Evolutionary conservation across 129 eudicot genomes (phyloP), one percentile per base, ranked within the genome.

Genomic region (Helianthus tuberosus): DNA sequence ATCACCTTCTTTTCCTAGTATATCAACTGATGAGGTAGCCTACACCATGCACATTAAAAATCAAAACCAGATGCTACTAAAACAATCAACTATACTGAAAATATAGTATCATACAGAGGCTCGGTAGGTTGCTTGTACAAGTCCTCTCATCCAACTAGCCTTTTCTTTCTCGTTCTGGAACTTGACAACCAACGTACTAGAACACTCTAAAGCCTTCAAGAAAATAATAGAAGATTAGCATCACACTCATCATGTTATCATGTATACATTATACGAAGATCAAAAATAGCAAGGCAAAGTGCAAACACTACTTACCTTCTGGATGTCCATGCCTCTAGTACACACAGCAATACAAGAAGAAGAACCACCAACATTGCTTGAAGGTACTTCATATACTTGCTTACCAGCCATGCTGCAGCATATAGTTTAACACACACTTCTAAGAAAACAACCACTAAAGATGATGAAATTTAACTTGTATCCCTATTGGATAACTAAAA

Each of bases 301-400:
- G 61, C 64, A 66, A 48, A 62, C 49, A 76, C 43, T 5, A 76
- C 70, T 79, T 79, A 94, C 98, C 92, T 95, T 87, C 75, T 88
- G 97, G 77, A 75, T 60, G 66, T 95, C 97, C 88, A 84, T 79
- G 70, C 99, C 99, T 82, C 99, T 87, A 20, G 63, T 83, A 67
- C 89, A 80, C 68, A 95, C 89, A 65, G 91, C 92, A 44, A 95
- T 58, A 87, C 96, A 88, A 41, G 83, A 80, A 38, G 85, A 73
- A 39, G 97, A 91, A 73, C 99, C 99, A 7, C 99, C 99, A 84
- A 95, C 89, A 75, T 81, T 95, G 64, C 81, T 43, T 0, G 96
- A 72, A 75, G 99, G 97, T 62, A 95, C 97, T 81, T 95, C 99
- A 82, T 64, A 77, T 35, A 95, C 87, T 87, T 95, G 96, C 74